Conservation (phyloP, 2,329 filamentous ascomycete species). For the Cladosporium oxysporum region DNA sequence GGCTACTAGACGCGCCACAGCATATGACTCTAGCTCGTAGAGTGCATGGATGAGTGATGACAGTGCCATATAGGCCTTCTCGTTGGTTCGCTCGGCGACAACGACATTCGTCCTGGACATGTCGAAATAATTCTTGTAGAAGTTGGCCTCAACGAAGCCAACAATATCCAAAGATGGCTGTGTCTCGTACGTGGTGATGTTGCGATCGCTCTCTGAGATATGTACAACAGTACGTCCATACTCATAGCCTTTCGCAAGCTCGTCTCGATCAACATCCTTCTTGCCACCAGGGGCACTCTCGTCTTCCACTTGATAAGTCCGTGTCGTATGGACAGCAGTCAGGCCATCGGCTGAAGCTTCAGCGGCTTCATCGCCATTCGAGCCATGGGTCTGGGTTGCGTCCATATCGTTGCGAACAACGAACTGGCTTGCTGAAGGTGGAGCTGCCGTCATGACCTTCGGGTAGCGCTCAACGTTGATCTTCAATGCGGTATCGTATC, state of each 20-base stretch:
- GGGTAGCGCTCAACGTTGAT: conserved; percentile 93
- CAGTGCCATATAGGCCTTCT: conserved; percentile 79
- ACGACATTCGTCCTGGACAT: conserved; percentile 81
- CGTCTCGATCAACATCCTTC: conserved; percentile 75
- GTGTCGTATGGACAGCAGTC: conserved; percentile 71
- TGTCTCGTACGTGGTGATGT: conserved; percentile 85
- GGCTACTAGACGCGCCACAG: conserved; percentile 78
- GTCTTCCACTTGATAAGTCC: conserved; percentile 79
- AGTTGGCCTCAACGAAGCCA: conserved; percentile 69
- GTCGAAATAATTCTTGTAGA: conserved; percentile 79
- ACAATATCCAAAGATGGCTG: conserved; percentile 74
- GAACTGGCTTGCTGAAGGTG: conserved; percentile 76
- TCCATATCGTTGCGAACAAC: conserved; percentile 58
- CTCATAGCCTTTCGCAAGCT: conserved; percentile 88
- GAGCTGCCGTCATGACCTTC: conserved; percentile 74
- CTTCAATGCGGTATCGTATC: conserved; percentile 60
- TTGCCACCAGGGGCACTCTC: conserved; percentile 74
- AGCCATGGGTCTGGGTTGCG: conserved; percentile 48
- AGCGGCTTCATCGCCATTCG: conserved; percentile 32
- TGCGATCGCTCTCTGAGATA: conserved; percentile 82
- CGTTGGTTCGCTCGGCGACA: conserved; percentile 73
- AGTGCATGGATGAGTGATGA: conserved; percentile 89
- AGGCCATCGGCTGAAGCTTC: conserved; percentile 52
- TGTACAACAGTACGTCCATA: conserved; percentile 91
- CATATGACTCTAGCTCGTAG: conserved; percentile 80